Percentiles rank a stretch among this genome's conserved stretches.
phyloP scores from a whole-genome alignment of 2,329 filamentous ascomycete species.

The Pestalotiopsis sp. region DNA sequence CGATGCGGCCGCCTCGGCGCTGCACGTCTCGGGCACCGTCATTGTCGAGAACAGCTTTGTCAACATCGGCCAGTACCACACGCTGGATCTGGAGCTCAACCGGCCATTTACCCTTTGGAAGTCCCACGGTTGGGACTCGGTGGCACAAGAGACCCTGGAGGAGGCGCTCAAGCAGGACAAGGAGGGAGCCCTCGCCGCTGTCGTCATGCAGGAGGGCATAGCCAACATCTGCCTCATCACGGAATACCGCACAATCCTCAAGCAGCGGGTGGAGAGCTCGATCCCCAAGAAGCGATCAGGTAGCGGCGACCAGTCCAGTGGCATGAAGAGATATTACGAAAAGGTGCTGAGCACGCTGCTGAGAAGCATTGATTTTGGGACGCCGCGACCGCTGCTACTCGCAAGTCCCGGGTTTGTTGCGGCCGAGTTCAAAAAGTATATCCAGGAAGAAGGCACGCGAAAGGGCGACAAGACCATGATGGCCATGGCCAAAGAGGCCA shows the following conservation, averaged over 20 bases:
- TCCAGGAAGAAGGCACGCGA: slow-evolving; percentile 60
- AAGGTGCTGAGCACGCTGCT: slow-evolving; percentile 75
- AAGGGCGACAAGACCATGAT: slow-evolving; percentile 70
- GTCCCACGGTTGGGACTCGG: slow-evolving; percentile 83
- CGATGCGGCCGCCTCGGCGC: slow-evolving; percentile 55
- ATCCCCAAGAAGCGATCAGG: slow-evolving; percentile 70
- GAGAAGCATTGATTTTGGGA: slow-evolving; percentile 74
- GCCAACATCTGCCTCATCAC: slow-evolving; percentile 85
- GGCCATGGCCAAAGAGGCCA: slow-evolving; percentile 61
- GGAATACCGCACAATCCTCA: slow-evolving; percentile 76
- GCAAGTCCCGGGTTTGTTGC: slow-evolving; percentile 91
- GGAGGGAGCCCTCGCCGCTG: slow-evolving; percentile 81
- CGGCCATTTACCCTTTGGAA: slow-evolving; percentile 90
- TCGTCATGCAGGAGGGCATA: slow-evolving; percentile 89
- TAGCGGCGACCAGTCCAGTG: slow-evolving; percentile 68
- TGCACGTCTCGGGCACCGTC: slow-evolving; percentile 60
- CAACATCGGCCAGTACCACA: slow-evolving; percentile 58
- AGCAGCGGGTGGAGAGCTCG: slow-evolving; percentile 67
- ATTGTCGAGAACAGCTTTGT: slow-evolving; percentile 55
- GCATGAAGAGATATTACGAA: slow-evolving; percentile 77
- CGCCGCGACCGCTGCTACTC: slow-evolving; percentile 74
- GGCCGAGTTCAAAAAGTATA: slow-evolving; percentile 75
- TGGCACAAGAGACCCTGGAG: slow-evolving; percentile 76
- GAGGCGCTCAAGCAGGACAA: slow-evolving; percentile 80
- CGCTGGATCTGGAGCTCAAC: slow-evolving; percentile 81